These are phyloP conservation scores for Chaetoceros tenuissimus DNA, from an alignment of 108 stramenopile genomes.

Conservation along the genomic window DNA sequence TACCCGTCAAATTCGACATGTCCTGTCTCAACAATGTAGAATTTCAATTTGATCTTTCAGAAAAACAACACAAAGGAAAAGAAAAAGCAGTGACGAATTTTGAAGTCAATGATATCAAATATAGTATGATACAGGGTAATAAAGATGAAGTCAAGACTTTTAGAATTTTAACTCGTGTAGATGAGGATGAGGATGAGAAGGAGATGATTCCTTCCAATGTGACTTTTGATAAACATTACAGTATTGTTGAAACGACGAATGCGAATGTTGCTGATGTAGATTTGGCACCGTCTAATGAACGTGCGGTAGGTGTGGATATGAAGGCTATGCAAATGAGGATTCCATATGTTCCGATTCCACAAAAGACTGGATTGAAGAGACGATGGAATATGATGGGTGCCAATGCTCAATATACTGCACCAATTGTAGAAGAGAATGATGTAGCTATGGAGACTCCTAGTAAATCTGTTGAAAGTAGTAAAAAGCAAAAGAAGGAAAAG, in stretches of 20 bases:
- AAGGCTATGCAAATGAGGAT: slow-evolving; percentile 9
- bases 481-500: slow-evolving; percentile 2
- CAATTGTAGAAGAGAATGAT: slow-evolving; percentile 10
- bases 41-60: slow-evolving; percentile 9
- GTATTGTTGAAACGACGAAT: slow-evolving; percentile 17
- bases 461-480: neutral
- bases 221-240: slow-evolving; percentile 22
- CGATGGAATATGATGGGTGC: slow-evolving; percentile 57
- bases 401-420: slow-evolving; percentile 1
- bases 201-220: slow-evolving; percentile 16
- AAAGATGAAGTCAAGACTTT: slow-evolving; percentile 31
- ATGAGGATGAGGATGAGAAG: slow-evolving; percentile 12
- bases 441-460: neutral
- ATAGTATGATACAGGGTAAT: slow-evolving; percentile 27
- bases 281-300: slow-evolving; percentile 13
- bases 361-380: slow-evolving; percentile 64
- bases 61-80: neutral
- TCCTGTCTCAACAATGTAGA: slow-evolving; percentile 30
- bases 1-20: slow-evolving; percentile 45
- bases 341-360: slow-evolving; percentile 50
- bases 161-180: slow-evolving; percentile 36
- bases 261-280: slow-evolving; percentile 19
- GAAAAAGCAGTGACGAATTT: neutral
- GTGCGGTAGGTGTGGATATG: slow-evolving; percentile 3
- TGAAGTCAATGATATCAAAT: slow-evolving; percentile 24